Base-by-base conservation (phyloP, 2,329 filamentous ascomycete species). In the Scedosporium apiospermum region DNA sequence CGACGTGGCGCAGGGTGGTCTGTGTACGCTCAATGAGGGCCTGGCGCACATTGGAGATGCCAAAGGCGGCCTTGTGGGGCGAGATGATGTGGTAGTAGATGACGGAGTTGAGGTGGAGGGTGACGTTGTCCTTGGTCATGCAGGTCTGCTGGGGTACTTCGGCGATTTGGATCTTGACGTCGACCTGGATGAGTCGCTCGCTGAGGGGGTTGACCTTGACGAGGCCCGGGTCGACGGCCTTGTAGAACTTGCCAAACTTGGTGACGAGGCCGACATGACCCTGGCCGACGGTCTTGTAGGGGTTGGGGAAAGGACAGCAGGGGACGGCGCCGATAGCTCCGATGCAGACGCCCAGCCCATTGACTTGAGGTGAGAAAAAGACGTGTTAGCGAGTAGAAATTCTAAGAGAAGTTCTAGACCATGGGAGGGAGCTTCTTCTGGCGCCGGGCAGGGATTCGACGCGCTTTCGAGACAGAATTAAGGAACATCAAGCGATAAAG, bases 41-140 rank as follows among this genome's bases (percentile, higher is more conserved):
- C 77, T 96, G 92, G 69, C 90, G 89, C 65, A 99, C 89, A 75
- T 98, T 95, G 77, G 88, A 83, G 74, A 99, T 97, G 68, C 95
- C 95, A 73, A 98, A 99, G 64, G 95, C 93, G 64, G 93, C 92
- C 79, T 96, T 97, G 83, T 98, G 93, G 1, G 95, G 95, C 30
- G 90, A 89, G 62, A 88, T 90, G 71, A 99, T 93, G 82, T 96
- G 93, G 80, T 99, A 99, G 84, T 99, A 99, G 78, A 99, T 97
- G 73, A 99, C 95, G 5, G 91, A 96, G 58, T 93, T 98, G 68
- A 99, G 82, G 70, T 93, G 88, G 51, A 99, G 82, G 57, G 90
- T 96, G 66, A 98, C 95, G 71, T 99, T 99, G 82, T 99, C 95
- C 80, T 98, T 98, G 75, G 95, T 99, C 93, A 99, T 99, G 82